Evolutionary conservation across 257 asterid genomes (phyloP), one percentile per base, ranked within the genome.

Genomic region (Penstemon eatonii): DNA sequence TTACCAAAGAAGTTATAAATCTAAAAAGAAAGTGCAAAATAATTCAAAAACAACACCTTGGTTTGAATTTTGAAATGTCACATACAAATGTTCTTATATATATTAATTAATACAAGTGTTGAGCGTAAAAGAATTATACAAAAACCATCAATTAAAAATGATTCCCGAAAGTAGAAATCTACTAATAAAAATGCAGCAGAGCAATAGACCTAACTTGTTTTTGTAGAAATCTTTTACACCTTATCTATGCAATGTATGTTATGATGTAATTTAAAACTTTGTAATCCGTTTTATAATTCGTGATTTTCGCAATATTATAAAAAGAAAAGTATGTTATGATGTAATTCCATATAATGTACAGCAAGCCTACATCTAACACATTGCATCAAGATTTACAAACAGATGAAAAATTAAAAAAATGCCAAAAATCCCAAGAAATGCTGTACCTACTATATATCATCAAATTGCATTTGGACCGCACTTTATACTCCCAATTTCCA

Each of bases 401-500:
- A 44, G 6, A 56, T 51, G 15, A 50, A 54, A 46, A 59, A 12
- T 3, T 9, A 5, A 19, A 42, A 15, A 37, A 15, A 37, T 57
- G 38, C 7, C 41, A n/a, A 3, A 0, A 8, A 12, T 39, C 45
- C 56, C 11, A 12, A 38, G 15, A 7, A 7, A 25, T 2, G 13
- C 4, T 6, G 4, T 7, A 11, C 3, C 51, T 46, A 70, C 62
- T 68, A 25, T 7, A 33, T 42, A 10, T 60, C 38, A 40, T 66
- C 65, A 69, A 65, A 11, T 25, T 57, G 50, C 65, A 61, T 46
- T 63, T 54, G 49, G 5, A 41, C 39, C 3, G 47, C 44, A 65
- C 37, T 41, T 43, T 44, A 25, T 52, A 43, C 38, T 63, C 6
- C 55, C 65, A 52, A 63, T 79, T n/a, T 79, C 82, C 73, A 69